Percentiles rank a stretch among this genome's conserved stretches.
These are phyloP conservation scores for Zizania latifolia DNA, from an alignment of 176 grass and related monocot species.

Conservation along the genomic window DNA sequence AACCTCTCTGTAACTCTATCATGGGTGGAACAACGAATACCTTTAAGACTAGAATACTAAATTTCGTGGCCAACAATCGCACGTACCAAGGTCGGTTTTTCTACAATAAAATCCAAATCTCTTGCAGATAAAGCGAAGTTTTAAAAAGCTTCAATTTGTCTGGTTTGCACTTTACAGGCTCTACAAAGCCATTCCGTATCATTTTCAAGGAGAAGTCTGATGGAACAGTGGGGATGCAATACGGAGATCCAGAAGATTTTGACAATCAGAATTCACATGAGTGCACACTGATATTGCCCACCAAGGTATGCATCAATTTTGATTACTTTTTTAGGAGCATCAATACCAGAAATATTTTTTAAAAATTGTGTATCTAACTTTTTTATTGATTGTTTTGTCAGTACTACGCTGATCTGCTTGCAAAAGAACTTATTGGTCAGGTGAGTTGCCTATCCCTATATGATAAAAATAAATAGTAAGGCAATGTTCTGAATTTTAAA, in stretches of 20 bases:
- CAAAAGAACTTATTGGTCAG: constrained; percentile 50
- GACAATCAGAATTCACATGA: constrained; percentile 52
- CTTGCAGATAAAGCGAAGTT: neutral
- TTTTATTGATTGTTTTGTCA: constrained; percentile 41
- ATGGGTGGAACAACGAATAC: constrained; percentile 74
- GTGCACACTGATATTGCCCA: constrained; percentile 64
- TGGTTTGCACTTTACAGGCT: constrained; percentile 33
- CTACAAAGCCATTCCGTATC: constrained; percentile 44
- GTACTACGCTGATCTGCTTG: constrained; percentile 74
- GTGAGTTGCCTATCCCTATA: constrained; percentile 42
- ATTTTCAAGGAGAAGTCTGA: constrained; percentile 70
- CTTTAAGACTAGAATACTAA: constrained; percentile 62
- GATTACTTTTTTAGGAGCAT: neutral
- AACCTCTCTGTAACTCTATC: constrained; percentile 69
- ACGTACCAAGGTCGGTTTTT: constrained; percentile 61
- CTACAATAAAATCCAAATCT: neutral
- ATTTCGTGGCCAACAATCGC: constrained; percentile 40
- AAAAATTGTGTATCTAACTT: constrained; percentile 22
- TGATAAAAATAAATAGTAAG: constrained; percentile 12
- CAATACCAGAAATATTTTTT: neutral
- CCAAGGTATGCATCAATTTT: constrained; percentile 45
- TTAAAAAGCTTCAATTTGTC: neutral
- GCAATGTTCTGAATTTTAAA: constrained; percentile 28
- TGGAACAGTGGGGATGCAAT: constrained; percentile 84
- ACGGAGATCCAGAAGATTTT: constrained; percentile 76